These are phyloP conservation scores for Kwoniella shivajii DNA, from an alignment of 1,284 basidiomycete species.

Conservation along the genomic window DNA sequence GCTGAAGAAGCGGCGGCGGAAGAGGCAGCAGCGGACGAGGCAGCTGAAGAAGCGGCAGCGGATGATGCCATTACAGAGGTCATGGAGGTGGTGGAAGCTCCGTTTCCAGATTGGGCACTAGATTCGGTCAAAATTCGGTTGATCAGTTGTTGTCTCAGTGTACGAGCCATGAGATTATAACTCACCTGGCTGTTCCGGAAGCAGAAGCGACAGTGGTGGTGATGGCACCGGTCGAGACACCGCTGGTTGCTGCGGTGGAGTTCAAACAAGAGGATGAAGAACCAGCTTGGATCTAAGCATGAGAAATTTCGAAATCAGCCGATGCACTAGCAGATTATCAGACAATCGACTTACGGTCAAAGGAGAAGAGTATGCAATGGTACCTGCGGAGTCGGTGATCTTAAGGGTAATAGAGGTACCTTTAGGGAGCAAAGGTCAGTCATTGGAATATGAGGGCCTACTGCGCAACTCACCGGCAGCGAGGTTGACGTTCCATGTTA, in stretches of 20 bases:
- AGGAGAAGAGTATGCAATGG: conserved; percentile 37
- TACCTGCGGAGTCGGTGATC: conserved; percentile 42
- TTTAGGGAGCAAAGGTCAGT: not conserved
- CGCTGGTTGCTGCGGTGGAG: conserved; percentile 28
- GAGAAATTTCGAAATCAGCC: not conserved
- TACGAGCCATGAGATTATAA: conserved; percentile 2
- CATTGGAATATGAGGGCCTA: not conserved
- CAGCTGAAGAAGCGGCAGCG: conserved; percentile 13
- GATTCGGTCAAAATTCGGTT: not conserved
- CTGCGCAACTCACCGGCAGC: conserved; percentile 26
- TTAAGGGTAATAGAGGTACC: conserved; percentile 44
- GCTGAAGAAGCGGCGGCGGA: conserved; percentile 16
- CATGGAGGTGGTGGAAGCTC: conserved; percentile 13
- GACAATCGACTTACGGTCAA: conserved; percentile 27
- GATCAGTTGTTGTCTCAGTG: not conserved
- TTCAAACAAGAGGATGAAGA: conserved; percentile 35
- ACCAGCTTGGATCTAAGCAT: conserved; percentile 39
- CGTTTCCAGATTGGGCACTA: not conserved
- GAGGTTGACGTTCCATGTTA: conserved; percentile 48
- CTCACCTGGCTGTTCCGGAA: conserved; percentile 11
- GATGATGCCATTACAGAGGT: conserved; percentile 19
- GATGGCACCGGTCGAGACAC: conserved; percentile 24
- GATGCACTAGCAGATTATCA: not conserved
- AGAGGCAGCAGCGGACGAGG: conserved; percentile 11
- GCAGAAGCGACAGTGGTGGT: conserved; percentile 20